These are phyloP conservation scores for Stylosanthes scabra DNA, from an alignment of 331 rosid species.

Conservation along the genomic window DNA sequence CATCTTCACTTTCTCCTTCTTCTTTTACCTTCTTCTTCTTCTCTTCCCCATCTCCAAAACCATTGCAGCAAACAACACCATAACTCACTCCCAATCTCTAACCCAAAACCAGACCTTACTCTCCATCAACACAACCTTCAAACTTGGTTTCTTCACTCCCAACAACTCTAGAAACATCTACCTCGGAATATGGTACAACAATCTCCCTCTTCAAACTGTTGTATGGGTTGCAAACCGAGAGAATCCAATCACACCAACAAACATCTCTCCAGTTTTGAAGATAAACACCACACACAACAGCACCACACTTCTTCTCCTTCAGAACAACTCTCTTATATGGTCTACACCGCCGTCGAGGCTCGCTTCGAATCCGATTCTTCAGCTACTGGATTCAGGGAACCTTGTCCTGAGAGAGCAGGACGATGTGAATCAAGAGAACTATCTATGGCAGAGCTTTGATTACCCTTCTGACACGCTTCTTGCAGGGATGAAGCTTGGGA, in stretches of 20 bases:
- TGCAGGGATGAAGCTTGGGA: conserved; percentile 51
- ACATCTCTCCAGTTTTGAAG: conserved; percentile 32
- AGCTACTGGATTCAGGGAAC: conserved; percentile 52
- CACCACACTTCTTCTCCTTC: conserved; percentile 27
- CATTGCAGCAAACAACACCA: conserved; percentile 38
- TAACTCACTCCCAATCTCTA: conserved; percentile 34
- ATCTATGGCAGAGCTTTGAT: conserved; percentile 54
- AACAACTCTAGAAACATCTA: conserved; percentile 40
- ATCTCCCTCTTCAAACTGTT: conserved; percentile 41
- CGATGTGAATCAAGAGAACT: conserved; percentile 19
- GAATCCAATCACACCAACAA: conserved; percentile 20
- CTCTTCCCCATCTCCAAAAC: not conserved
- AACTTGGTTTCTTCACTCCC: conserved; percentile 51
- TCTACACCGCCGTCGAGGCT: conserved; percentile 7
- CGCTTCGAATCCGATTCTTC: conserved; percentile 31
- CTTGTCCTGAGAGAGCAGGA: conserved; percentile 39
- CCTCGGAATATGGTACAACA: conserved; percentile 59
- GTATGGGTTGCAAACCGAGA: conserved; percentile 57
- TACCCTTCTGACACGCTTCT: conserved; percentile 39
- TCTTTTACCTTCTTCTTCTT: not conserved
- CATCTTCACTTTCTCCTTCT: not conserved
- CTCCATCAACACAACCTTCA: conserved; percentile 40
- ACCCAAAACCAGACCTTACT: conserved; percentile 43
- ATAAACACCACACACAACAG: conserved; percentile 27
- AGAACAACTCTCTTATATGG: conserved; percentile 44